phyloP scores from a whole-genome alignment of 192 early-diverging fungal genomes.

The Rhizophagus prolifer region DNA sequence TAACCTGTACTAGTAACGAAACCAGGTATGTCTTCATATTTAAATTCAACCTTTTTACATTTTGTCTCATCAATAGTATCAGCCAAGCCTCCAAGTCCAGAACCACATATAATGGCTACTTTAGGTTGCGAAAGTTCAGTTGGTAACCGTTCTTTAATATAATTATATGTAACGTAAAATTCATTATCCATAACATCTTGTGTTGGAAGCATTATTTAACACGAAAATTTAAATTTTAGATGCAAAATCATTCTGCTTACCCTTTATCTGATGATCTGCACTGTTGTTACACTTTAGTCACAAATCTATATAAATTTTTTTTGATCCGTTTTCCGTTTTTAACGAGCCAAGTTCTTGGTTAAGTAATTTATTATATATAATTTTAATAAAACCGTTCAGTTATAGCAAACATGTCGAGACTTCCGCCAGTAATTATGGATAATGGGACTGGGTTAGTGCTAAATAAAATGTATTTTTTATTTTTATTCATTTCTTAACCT shows the following conservation, averaged over 20 bases:
- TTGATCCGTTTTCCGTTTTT: too few relatives aligned
- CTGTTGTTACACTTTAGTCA: too few relatives aligned
- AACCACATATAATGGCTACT: constrained; percentile 83
- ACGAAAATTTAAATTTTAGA: too few relatives aligned
- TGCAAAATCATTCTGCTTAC: too few relatives aligned
- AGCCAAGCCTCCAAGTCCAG: constrained; percentile 78
- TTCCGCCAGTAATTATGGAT: constrained; percentile 91
- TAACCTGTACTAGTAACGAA: constrained; percentile 78
- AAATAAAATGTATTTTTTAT: too few relatives aligned
- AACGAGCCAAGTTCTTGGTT: too few relatives aligned
- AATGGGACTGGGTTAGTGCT: constrained; percentile 91
- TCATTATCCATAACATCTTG: background rate
- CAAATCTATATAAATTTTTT: too few relatives aligned
- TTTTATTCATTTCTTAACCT: too few relatives aligned
- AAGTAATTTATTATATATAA: too few relatives aligned
- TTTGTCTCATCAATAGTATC: constrained; percentile 54
- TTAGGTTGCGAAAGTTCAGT: constrained; percentile 46
- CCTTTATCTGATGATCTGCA: too few relatives aligned
- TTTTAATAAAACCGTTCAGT: background rate
- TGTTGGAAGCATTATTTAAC: too few relatives aligned
- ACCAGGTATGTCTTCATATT: constrained; percentile 80
- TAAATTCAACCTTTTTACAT: constrained; percentile 57
- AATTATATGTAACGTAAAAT: background rate
- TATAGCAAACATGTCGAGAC: constrained; percentile 42
- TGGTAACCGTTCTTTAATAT: constrained; percentile 24